Evolutionary conservation across 441 rosid species (phyloP).

Genomic region (Metrosideros polymorpha): DNA sequence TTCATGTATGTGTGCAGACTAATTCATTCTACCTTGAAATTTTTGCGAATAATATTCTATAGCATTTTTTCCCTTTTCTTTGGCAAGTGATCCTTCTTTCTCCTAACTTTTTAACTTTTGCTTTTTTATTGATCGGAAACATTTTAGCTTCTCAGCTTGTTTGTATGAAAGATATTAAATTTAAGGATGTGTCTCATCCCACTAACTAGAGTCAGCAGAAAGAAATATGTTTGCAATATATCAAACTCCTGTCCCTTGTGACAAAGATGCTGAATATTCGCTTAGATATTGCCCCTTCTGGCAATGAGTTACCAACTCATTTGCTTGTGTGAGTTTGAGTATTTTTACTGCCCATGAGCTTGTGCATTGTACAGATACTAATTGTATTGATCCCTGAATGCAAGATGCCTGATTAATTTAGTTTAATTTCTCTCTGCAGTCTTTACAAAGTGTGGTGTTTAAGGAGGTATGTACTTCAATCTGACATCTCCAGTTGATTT

Average conservation of each 20-base stretch:
- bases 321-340: background rate
- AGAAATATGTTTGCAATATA: background rate
- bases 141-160: background rate
- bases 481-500: slow-evolving; percentile 2
- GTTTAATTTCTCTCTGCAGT: slow-evolving; percentile 56
- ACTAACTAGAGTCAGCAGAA: background rate
- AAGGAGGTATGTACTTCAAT: slow-evolving; percentile 61
- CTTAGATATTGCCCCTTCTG: background rate
- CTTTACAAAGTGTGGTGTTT: slow-evolving; percentile 97
- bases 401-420: slow-evolving; percentile 14
- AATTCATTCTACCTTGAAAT: background rate
- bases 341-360: background rate
- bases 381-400: background rate
- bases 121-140: background rate
- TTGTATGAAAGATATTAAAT: background rate
- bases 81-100: background rate
- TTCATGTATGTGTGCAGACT: background rate
- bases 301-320: background rate
- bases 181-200: background rate
- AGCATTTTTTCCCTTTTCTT: background rate
- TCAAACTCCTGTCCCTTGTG: background rate
- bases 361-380: background rate
- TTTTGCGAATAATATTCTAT: background rate
- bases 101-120: background rate
- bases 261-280: background rate